Base-by-base conservation (phyloP, 2,329 filamentous ascomycete species). In the Cladosporium sp. region DNA sequence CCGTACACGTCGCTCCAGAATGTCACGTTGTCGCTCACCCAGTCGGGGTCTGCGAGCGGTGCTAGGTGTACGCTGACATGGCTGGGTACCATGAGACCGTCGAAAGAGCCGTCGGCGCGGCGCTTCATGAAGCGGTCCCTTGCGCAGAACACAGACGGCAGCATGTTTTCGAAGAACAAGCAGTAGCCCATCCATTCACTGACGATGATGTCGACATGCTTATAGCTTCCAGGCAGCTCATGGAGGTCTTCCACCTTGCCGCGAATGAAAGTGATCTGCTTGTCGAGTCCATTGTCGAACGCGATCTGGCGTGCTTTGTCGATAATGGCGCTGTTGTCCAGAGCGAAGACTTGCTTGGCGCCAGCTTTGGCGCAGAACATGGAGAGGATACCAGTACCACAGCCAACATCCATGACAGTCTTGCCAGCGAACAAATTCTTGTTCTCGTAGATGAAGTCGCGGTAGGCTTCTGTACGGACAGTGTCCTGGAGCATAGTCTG, bases 171-270 rank as follows among this genome's bases (percentile, higher is more conserved):
- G 69, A 95, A 97, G 5, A 96, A 79, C 14, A 96, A 79, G 58
- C 85, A 88, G 68, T 97, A 97, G 31, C 91, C 91, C 91, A 97
- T 97, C 91, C 91, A 97, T 70, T 97, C 91, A 55, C 88, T 95
- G 56, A 97, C 85, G 66, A 97, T 95, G 64, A 97, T 86, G 71
- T 97, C 92, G 43, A 96, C 91, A 64, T 91, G 77, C 50, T 83
- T 77, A 7, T 92, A 85, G 1, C 34, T 64, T 54, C 35, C 64
- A 51, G 87, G 90, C 18, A 90, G 78, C 53, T 72, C 77, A 13
- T 51, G 37, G 52, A 95, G 87, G 60, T 96, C 90, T 69, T 97
- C 92, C 56, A 96, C 87, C 64, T 89, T 88, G 35, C 92, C 91
- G 58, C 85, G 82, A 45, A 95, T 75, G 62, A 87, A 89, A 67